A percentile compares a stretch with the other conserved stretches of the same genome.
phyloP scores from a whole-genome alignment of 768 basidiomycete genomes.

The Leccinum ochraceum region DNA sequence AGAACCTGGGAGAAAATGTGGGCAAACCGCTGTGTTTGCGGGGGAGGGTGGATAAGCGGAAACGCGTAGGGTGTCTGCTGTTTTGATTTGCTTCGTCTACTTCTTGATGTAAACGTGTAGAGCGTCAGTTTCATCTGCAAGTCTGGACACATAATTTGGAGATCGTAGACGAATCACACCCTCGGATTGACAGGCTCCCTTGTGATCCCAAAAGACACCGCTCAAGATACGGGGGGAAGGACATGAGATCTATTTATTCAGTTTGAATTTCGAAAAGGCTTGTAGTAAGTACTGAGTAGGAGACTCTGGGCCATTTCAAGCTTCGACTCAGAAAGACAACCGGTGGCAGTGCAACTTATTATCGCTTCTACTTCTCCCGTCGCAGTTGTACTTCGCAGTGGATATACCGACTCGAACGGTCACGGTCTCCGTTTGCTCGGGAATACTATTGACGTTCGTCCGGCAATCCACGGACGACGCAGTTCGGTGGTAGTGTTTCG shows the following conservation, averaged over 20 bases:
- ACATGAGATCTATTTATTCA: too few relatives aligned
- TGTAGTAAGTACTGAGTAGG: too few relatives aligned
- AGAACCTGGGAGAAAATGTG: slow-evolving; percentile 65
- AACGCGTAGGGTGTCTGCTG: slow-evolving; percentile 12
- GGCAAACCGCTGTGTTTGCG: slow-evolving; percentile 65
- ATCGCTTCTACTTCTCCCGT: too few relatives aligned
- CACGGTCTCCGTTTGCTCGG: background rate
- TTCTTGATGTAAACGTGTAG: background rate
- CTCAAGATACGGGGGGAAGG: too few relatives aligned
- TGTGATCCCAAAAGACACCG: background rate
- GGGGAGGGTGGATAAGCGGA: slow-evolving; percentile 56
- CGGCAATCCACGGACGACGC: background rate
- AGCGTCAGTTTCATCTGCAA: background rate
- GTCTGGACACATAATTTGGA: slow-evolving; percentile 26
- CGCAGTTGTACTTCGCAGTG: too few relatives aligned
- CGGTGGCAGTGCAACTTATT: background rate
- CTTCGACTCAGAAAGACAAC: background rate
- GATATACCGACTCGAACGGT: too few relatives aligned
- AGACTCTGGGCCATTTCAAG: too few relatives aligned
- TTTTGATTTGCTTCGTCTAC: background rate
- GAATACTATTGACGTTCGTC: background rate
- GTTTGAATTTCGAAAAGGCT: too few relatives aligned
- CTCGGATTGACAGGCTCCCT: slow-evolving; percentile 47
- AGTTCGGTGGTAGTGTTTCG: background rate
- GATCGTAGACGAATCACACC: slow-evolving; percentile 55